These are phyloP conservation scores for Mycosarcoma mackinlayi DNA, from an alignment of 1,284 basidiomycete genomes.

Conservation along the genomic window DNA sequence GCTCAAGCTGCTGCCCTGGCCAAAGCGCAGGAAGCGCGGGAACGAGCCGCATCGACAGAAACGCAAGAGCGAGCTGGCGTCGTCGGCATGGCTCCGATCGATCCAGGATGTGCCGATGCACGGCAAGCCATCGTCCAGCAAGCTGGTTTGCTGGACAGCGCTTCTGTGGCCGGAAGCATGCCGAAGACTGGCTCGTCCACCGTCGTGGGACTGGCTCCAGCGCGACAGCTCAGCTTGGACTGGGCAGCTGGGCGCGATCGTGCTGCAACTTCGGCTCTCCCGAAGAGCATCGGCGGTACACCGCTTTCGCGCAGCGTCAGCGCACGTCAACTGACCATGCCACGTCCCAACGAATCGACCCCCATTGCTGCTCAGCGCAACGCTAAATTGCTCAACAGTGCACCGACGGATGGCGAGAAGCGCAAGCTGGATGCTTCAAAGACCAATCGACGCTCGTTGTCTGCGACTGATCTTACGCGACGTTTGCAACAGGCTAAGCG, in stretches of 20 bases:
- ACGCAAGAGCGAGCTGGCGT: slow-evolving; percentile 1
- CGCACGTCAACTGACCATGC: slow-evolving; percentile 26
- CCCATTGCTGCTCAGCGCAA: slow-evolving; percentile 7
- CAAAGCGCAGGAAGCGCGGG: slow-evolving; percentile 24
- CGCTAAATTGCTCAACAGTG: slow-evolving; percentile 2
- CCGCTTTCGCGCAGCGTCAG: slow-evolving; percentile 44
- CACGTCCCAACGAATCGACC: slow-evolving; percentile 26
- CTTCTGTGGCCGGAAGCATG: slow-evolving; percentile 5
- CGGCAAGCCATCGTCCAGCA: slow-evolving; percentile 43
- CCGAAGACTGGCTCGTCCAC: slow-evolving; percentile 11
- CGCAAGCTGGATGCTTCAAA: slow-evolving; percentile 2
- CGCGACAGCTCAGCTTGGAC: slow-evolving; percentile 46
- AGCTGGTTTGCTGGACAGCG: background rate
- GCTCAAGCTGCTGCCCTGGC: slow-evolving; percentile 33
- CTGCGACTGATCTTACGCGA: slow-evolving; percentile 39
- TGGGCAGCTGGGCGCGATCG: slow-evolving; percentile 56
- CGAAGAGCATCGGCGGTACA: slow-evolving; percentile 37
- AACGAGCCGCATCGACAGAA: slow-evolving; percentile 3
- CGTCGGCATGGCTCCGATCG: slow-evolving; percentile 11
- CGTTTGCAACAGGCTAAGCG: slow-evolving; percentile 41
- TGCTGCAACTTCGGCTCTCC: slow-evolving; percentile 35
- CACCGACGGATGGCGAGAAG: slow-evolving; percentile 13
- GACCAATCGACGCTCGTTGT: slow-evolving; percentile 24
- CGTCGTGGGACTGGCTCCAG: slow-evolving; percentile 34
- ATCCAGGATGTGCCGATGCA: slow-evolving; percentile 41